These are phyloP conservation scores for Austroboletus niveus DNA, from an alignment of 1,284 basidiomycete genomes.

Conservation along the genomic window DNA sequence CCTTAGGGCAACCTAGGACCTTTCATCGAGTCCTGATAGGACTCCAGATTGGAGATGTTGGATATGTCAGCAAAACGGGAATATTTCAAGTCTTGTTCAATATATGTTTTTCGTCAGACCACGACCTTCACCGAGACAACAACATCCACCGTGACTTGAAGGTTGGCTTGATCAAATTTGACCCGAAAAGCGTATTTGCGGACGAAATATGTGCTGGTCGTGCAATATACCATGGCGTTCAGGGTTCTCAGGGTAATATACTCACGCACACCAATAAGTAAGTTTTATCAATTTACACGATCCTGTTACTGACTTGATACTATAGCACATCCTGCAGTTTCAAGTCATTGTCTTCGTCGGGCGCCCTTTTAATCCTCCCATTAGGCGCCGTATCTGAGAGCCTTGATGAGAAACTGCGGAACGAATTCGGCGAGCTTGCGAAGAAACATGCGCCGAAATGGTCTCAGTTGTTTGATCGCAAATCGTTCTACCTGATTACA, in stretches of 20 bases:
- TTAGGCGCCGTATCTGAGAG: not conserved
- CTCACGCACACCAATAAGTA: not conserved
- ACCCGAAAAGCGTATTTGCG: not conserved
- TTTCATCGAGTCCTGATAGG: no score
- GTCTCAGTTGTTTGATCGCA: not conserved
- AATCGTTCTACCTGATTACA: not conserved
- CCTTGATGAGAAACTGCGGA: not conserved
- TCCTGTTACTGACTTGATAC: no score
- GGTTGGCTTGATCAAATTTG: not conserved
- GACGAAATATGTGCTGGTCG: not conserved
- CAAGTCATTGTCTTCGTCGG: not conserved
- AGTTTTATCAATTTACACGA: no score
- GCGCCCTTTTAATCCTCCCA: not conserved
- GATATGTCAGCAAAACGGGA: not conserved
- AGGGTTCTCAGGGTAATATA: not conserved
- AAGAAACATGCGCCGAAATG: not conserved
- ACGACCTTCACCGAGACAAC: not conserved
- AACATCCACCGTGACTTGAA: not conserved
- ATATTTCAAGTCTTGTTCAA: conserved; percentile 2
- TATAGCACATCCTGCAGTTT: not conserved
- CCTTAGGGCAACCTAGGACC: no score
- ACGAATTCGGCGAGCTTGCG: not conserved
- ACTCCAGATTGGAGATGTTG: conserved; percentile 8
- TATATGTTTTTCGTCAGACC: not conserved
- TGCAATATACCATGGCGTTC: not conserved